phyloP scores from a whole-genome alignment of 495 filamentous ascomycete species.

The Hypoxylon perforatum region DNA sequence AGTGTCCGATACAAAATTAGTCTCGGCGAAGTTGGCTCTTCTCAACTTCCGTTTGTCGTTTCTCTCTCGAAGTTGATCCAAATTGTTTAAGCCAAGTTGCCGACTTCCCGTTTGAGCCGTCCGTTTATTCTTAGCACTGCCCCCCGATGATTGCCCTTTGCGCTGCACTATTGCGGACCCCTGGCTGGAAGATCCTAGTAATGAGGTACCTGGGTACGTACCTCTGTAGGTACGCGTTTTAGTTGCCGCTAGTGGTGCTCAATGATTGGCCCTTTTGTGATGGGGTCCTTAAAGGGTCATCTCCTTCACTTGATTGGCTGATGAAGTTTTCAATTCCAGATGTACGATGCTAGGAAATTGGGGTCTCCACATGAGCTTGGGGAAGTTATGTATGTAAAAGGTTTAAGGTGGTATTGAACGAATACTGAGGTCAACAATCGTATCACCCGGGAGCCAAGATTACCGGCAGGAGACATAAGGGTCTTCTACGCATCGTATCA shows the following conservation, averaged over 20 bases:
- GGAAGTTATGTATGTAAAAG: not conserved
- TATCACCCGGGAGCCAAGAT: slow-evolving; percentile 35
- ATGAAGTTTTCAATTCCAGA: too few relatives aligned
- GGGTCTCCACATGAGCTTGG: slow-evolving; percentile 31
- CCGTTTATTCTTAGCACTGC: slow-evolving; percentile 35
- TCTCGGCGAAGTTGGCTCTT: not conserved
- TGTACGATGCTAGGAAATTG: too few relatives aligned
- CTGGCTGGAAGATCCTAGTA: slow-evolving; percentile 19
- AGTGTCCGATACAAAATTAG: not conserved
- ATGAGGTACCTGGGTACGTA: slow-evolving; percentile 4
- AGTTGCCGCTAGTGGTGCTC: slow-evolving; percentile 6
- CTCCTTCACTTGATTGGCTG: too few relatives aligned
- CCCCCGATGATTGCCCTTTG: too few relatives aligned
- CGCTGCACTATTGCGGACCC: slow-evolving; percentile 13
- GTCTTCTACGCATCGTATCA: slow-evolving; percentile 24
- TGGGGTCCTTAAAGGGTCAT: too few relatives aligned
- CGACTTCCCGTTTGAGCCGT: slow-evolving; percentile 13
- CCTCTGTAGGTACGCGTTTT: slow-evolving; percentile 19
- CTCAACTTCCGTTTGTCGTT: not conserved
- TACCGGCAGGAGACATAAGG: slow-evolving; percentile 19
- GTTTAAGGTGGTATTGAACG: not conserved
- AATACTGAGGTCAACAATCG: slow-evolving; percentile 27
- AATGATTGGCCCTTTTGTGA: not conserved
- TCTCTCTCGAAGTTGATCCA: slow-evolving; percentile 11
- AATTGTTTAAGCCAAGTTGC: slow-evolving; percentile 35